Base-by-base conservation (phyloP, 140 eudicot species). In the Senecio squalidus region DNA sequence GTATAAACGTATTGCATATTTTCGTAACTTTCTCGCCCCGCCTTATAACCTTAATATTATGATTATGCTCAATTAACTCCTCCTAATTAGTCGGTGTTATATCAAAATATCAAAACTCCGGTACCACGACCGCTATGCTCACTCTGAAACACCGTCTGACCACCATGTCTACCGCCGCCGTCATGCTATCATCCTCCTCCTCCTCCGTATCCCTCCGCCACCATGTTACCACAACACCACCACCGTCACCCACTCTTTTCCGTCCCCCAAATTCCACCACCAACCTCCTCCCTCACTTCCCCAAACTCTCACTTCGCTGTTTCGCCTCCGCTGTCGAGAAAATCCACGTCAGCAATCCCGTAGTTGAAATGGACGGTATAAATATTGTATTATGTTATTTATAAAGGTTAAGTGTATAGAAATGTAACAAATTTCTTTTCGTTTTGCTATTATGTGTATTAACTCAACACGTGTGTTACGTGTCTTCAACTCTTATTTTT, bases 311-410 rank as follows among this genome's bases (percentile, higher is more conserved):
- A 36, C 48, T 85, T 41, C 89, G 94, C 6, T 89, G 97, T 68
- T 80, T 85, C 77, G 75, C 89, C 17, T 74, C 92, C 58, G 67
- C 90, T 46, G 5, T 45, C 26, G 76, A 73, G 39, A 86, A 78
- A 74, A 63, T 89, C 38, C 51, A 60, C 34, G 97, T 89, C 13
- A 69, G 58, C 18, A 89, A 85, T 62, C 97, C 97, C 5, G 71
- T 89, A 7, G 97, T 89, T 24, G 97, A 89, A 64, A 89, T 89
- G 97, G 97, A 89, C 72, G 97, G 97, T 89, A 73, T n/a, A n/a
- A n/a, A n/a, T n/a, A n/a, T n/a, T n/a, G n/a, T n/a, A 40, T 4
- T 22, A 58, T 18, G 18, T 1, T 17, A 36, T 14, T 39, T 11
- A 11, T 39, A 2, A 30, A 30, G 9, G 8, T 30, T 39, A 39